Conservation (phyloP, 176 grass and related monocot genomes). For the Puya raimondii region DNA sequence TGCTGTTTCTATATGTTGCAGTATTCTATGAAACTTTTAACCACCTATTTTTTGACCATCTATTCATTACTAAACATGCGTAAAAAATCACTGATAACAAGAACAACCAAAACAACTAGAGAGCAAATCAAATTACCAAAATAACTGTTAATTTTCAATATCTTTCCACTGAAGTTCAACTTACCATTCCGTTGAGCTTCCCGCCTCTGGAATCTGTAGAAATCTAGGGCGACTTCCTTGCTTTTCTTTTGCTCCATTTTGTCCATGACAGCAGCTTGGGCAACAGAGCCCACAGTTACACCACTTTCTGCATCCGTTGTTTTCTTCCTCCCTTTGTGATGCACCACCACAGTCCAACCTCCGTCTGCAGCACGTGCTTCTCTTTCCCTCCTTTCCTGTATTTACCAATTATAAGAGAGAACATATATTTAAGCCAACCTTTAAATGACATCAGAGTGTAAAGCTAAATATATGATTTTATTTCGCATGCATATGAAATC, state of each 20-base stretch:
- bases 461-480: neutral
- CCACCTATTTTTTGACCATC: too few species aligned
- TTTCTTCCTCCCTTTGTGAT: constrained; percentile 96
- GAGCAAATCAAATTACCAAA: too few species aligned
- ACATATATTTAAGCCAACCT: neutral
- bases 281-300: constrained; percentile 75
- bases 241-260: constrained; percentile 80
- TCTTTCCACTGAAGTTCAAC: neutral
- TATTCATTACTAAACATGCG: too few species aligned
- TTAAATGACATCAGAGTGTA: neutral
- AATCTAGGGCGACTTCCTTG: constrained; percentile 62
- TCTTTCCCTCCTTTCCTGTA: constrained; percentile 83
- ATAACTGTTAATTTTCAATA: too few species aligned
- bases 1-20: too few species aligned
- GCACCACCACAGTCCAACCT: constrained; percentile 91
- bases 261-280: constrained; percentile 71
- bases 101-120: too few species aligned
- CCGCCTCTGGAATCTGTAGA: constrained; percentile 76
- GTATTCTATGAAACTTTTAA: too few species aligned
- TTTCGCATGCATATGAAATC: neutral
- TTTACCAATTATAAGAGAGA: constrained; percentile 23
- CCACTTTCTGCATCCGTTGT: constrained; percentile 83
- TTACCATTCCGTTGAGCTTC: constrained; percentile 76
- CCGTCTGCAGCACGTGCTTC: constrained; percentile 58
- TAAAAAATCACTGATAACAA: too few species aligned